Base-by-base conservation (phyloP, 345 rosid species). In the Geranium brycei region DNA sequence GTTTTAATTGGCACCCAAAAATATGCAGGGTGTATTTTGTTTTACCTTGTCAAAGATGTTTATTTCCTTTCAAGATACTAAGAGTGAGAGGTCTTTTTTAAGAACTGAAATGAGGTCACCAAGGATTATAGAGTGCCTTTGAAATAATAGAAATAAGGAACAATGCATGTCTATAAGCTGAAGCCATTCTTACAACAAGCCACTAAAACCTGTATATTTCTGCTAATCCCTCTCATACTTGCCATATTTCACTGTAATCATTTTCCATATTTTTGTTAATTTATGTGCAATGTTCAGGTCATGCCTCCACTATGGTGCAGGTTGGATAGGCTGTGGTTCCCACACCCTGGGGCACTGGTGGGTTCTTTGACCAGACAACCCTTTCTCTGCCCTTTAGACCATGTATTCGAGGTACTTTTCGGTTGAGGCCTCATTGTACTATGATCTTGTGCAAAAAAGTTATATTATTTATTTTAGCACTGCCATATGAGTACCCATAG, bases 251-350 rank as follows among this genome's bases (percentile, higher is more conserved):
- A 41, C 65, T 19, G 32, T 17, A 15, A 23, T 32, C n/a, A 38
- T 67, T 19, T 62, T 64, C 51, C 67, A 60, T 65, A 0, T 64
- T 23, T 65, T 70, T 62, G 58, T 65, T 65, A 32, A 51, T 62
- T 68, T 67, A 12, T 67, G 18, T 62, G 2, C 68, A 60, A 59
- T 31, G 74, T 71, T 75, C 78, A 93, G 99, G 88, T 93, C 63
- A 82, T 93, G 92, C 99, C 99, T 68, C 97, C 96, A 11, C 62
- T 93, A 62, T 93, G 99, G 99, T 93, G 99, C 81, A 88, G 97
- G 82, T 71, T 93, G 83, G 99, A 93, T 74, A 85, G 97, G 76
- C 77, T 93, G 60, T 93, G 99, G 99, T 93, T 90, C 85, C 80
- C 87, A 5, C 99, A 93, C 83, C 97, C 99, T 17, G 99, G 99